phyloP scores from a whole-genome alignment of 805 yeast species.

The Torulaspora indica region DNA sequence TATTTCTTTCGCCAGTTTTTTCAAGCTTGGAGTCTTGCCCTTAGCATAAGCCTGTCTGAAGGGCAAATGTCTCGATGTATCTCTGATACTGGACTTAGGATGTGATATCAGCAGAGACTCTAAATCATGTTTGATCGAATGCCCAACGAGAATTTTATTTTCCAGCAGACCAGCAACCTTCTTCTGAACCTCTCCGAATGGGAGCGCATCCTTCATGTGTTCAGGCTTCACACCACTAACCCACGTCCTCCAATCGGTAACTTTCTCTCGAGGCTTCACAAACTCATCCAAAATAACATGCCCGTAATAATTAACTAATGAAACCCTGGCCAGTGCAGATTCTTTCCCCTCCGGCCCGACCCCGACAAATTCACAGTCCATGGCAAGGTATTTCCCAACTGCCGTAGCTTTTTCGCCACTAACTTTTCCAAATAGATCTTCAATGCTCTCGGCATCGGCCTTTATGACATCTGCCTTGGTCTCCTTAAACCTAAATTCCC shows the following conservation, averaged over 20 bases:
- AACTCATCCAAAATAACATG: conserved; percentile 63
- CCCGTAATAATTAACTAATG: conserved; percentile 81
- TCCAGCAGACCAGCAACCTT: conserved; percentile 49
- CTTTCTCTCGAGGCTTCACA: conserved; percentile 69
- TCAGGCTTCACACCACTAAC: conserved; percentile 78
- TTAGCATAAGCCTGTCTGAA: conserved; percentile 51
- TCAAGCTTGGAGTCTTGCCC: conserved; percentile 71
- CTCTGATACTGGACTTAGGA: conserved; percentile 60
- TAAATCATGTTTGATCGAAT: conserved; percentile 76
- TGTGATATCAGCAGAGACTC: conserved; percentile 63
- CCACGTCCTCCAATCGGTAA: conserved; percentile 90
- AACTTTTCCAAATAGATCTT: conserved; percentile 1
- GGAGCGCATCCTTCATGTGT: conserved; percentile 62
- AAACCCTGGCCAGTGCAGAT: conserved; percentile 79
- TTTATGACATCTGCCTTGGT: background rate
- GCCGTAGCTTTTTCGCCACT: conserved; percentile 35
- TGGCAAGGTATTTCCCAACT: conserved; percentile 70
- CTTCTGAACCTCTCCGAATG: conserved; percentile 62
- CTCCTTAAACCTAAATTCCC: conserved; percentile 20
- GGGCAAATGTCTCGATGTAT: conserved; percentile 61
- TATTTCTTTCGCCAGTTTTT: conserved; percentile 55
- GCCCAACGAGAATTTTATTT: conserved; percentile 69
- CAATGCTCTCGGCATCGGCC: background rate
- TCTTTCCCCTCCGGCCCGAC: conserved; percentile 68
- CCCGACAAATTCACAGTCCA: conserved; percentile 95